Conservation (phyloP, 1,284 basidiomycete species). For the Trichosporon ovoides region DNA sequence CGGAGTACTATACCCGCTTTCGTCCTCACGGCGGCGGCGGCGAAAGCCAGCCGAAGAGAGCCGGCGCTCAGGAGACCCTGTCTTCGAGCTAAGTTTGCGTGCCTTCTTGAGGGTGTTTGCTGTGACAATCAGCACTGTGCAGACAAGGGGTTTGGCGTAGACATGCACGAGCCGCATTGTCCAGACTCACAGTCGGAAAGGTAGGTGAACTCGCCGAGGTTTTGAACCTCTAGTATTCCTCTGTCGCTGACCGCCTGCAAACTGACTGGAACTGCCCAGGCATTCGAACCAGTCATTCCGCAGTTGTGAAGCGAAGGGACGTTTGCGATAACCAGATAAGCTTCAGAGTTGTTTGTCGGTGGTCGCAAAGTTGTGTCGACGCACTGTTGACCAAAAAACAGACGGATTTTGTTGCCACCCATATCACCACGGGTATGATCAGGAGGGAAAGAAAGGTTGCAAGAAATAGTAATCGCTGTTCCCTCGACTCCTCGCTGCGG, state of each 20-base stretch:
- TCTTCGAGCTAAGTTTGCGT: slow-evolving; percentile 11
- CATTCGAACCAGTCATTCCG: not conserved
- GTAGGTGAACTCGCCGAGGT: slow-evolving; percentile 32
- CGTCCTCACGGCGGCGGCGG: slow-evolving; percentile 9
- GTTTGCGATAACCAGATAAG: slow-evolving; percentile 8
- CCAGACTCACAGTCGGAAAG: slow-evolving; percentile 12
- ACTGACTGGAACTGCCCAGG: slow-evolving; percentile 27
- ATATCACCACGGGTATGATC: slow-evolving; percentile 2
- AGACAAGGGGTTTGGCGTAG: not conserved
- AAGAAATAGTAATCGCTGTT: slow-evolving; percentile 26
- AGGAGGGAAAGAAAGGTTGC: slow-evolving; percentile 26
- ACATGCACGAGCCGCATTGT: not conserved
- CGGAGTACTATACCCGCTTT: slow-evolving; percentile 6
- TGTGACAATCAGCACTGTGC: not conserved
- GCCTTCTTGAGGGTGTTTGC: slow-evolving; percentile 9
- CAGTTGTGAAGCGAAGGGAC: slow-evolving; percentile 4
- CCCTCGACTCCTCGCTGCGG: slow-evolving; percentile 31
- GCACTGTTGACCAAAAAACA: slow-evolving; percentile 32
- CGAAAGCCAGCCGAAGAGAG: not conserved
- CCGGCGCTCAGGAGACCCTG: slow-evolving; percentile 10
- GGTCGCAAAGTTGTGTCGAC: slow-evolving; percentile 32
- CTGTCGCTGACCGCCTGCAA: slow-evolving; percentile 36
- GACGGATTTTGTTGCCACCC: slow-evolving; percentile 22
- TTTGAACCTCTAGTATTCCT: slow-evolving; percentile 30
- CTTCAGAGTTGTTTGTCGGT: not conserved